A percentile compares a stretch with the other conserved stretches of the same genome.
Evolutionary conservation across 768 basidiomycete species (phyloP).

Genomic region (Russula sp.): DNA sequence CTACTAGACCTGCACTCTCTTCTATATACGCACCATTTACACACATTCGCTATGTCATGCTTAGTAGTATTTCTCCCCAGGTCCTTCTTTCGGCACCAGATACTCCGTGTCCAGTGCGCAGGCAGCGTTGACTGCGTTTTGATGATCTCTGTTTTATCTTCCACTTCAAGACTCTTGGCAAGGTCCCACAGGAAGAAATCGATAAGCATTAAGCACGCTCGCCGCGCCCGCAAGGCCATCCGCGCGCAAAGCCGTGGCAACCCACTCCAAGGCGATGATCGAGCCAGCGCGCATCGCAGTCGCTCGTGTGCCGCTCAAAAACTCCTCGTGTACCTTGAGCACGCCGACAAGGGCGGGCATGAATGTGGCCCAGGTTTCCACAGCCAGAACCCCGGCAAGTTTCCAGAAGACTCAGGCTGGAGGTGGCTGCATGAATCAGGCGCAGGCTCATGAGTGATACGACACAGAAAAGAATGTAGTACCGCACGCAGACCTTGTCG

Average conservation of each 20-base stretch:
- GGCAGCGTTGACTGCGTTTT: conserved; percentile 51
- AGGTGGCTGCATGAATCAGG: no score
- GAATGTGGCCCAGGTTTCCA: conserved; percentile 84
- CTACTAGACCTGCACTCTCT: no score
- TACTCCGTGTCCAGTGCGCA: conserved; percentile 73
- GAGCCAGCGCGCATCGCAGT: conserved; percentile 73
- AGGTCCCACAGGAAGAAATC: conserved; percentile 92
- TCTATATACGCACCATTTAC: background rate
- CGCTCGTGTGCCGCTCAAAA: conserved; percentile 61
- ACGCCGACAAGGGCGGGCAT: conserved; percentile 50
- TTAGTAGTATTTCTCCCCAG: background rate
- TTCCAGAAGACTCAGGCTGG: conserved; percentile 58
- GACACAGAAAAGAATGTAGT: no score
- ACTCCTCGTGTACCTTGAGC: conserved; percentile 39
- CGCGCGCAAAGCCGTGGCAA: conserved; percentile 42
- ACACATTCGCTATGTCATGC: background rate
- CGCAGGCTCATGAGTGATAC: no score
- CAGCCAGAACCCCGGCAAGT: conserved; percentile 84
- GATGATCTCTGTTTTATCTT: conserved; percentile 24
- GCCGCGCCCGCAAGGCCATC: conserved; percentile 30
- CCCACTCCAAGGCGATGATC: conserved; percentile 69
- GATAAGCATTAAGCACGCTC: conserved; percentile 75
- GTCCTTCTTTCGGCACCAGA: conserved; percentile 61
- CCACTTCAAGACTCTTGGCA: conserved; percentile 61
- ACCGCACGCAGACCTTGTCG: no score